phyloP scores from a whole-genome alignment of 176 grass and related monocot species.

The Avena atlantica region DNA sequence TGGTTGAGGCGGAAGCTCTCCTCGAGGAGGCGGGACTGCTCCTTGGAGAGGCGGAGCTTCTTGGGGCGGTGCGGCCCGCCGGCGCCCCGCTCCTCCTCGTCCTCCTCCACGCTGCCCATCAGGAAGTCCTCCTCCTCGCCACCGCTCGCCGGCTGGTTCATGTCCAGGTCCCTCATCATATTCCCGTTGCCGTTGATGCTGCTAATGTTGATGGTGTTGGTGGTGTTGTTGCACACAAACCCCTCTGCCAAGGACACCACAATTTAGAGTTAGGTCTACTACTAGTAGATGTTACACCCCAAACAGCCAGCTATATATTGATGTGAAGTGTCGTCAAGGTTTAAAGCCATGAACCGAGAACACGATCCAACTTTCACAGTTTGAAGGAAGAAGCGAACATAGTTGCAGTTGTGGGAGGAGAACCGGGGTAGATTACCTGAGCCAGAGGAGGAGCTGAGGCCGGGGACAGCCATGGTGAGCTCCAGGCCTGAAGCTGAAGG shows the following conservation, averaged over 20 bases:
- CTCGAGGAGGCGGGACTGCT: slow-evolving; percentile 86
- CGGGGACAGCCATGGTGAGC: slow-evolving; percentile 95
- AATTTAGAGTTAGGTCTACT: not conserved
- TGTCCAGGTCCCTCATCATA: slow-evolving; percentile 94
- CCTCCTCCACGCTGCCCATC: slow-evolving; percentile 80
- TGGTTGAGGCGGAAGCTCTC: slow-evolving; percentile 95
- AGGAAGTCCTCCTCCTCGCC: slow-evolving; percentile 85
- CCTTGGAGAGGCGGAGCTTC: slow-evolving; percentile 93
- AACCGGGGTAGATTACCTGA: slow-evolving; percentile 60
- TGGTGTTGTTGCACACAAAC: slow-evolving; percentile 40
- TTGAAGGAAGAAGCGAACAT: not conserved
- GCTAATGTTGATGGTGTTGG: not conserved
- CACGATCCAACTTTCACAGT: not conserved
- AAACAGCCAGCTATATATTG: not conserved
- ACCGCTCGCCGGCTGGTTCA: slow-evolving; percentile 87
- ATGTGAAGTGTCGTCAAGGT: not conserved
- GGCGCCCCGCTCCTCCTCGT: slow-evolving; percentile 59
- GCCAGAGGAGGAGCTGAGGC: slow-evolving; percentile 76
- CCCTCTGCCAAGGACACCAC: slow-evolving; percentile 55
- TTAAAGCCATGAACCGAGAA: slow-evolving; percentile 15
- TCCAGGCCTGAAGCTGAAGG: slow-evolving; percentile 76
- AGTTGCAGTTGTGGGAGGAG: not conserved
- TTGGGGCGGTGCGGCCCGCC: slow-evolving; percentile 66
- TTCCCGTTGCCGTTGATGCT: not conserved
- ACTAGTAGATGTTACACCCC: not conserved